Conservation (phyloP, 2,329 filamentous ascomycete species). For the Fusarium vanettenii region DNA sequence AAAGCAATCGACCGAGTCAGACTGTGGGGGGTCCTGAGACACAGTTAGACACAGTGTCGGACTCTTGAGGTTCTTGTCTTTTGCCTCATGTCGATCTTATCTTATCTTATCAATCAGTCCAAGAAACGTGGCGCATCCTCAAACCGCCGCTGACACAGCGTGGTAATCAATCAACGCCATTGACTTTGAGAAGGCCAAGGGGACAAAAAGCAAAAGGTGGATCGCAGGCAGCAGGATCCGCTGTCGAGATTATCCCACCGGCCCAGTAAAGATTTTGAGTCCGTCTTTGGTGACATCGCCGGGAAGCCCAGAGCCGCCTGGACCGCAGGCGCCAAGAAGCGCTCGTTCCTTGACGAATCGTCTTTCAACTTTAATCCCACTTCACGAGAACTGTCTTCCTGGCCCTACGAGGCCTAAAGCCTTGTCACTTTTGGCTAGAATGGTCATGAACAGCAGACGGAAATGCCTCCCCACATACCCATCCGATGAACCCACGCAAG, state of each 20-base stretch:
- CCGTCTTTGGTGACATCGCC: not conserved
- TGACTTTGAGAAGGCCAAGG: not conserved
- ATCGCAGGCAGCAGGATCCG: not conserved
- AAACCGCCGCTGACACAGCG: not conserved
- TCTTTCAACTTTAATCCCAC: not conserved
- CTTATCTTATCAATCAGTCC: constrained; percentile 25
- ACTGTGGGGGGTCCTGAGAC: not conserved
- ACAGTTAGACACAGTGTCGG: not conserved
- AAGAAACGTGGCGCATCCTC: not conserved
- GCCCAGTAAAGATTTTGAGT: not conserved
- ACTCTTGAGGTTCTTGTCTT: not conserved
- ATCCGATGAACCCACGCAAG: not conserved
- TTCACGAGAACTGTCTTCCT: not conserved
- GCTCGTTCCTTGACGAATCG: not conserved
- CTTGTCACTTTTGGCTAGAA: not conserved
- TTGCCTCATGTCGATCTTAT: constrained; percentile 12
- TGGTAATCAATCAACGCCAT: not conserved
- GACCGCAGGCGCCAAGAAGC: not conserved
- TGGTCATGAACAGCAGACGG: not conserved
- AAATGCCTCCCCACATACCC: not conserved
- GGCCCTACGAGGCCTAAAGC: not conserved
- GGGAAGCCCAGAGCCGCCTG: not conserved
- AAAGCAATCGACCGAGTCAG: not conserved
- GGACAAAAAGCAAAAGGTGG: not conserved
- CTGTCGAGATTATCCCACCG: not conserved